Percentiles rank a stretch among this genome's conserved stretches.
phyloP scores from a whole-genome alignment of 768 basidiomycete genomes.

The Psilocybe azurescens region DNA sequence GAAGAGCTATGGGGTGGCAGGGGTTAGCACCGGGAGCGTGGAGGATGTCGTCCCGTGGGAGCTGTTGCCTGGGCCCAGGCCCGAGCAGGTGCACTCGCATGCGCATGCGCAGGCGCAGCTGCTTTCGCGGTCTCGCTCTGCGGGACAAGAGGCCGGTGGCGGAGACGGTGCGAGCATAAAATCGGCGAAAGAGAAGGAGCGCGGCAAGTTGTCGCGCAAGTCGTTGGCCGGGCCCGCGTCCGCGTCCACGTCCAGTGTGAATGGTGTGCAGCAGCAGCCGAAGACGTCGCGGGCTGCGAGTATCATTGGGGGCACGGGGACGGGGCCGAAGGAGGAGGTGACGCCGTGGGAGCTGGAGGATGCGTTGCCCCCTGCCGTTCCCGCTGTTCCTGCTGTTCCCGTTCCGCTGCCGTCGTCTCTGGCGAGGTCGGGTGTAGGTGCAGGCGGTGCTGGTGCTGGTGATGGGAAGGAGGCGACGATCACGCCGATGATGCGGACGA shows the following conservation, averaged over 20 bases:
- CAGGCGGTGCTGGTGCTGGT: neutral
- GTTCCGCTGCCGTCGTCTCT: neutral
- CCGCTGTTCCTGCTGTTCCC: neutral
- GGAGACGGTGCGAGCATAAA: too few relatives aligned
- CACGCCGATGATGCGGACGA: too few relatives aligned
- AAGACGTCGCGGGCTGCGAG: neutral
- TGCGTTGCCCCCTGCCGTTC: neutral
- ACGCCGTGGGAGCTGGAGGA: conserved; percentile 44
- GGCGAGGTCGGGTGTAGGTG: neutral
- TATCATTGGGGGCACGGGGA: conserved; percentile 1
- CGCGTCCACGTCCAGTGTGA: too few relatives aligned
- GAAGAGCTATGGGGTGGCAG: neutral
- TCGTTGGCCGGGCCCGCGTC: too few relatives aligned
- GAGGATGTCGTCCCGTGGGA: conserved; percentile 1
- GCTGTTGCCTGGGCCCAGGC: neutral
- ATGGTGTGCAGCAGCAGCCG: too few relatives aligned
- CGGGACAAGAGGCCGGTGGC: too few relatives aligned
- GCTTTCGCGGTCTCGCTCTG: neutral
- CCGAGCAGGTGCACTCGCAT: too few relatives aligned
- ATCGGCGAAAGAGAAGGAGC: too few relatives aligned
- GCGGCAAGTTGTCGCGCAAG: too few relatives aligned
- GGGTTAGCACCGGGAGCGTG: neutral
- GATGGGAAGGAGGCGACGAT: too few relatives aligned
- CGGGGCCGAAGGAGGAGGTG: conserved; percentile 41
- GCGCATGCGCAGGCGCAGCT: neutral